These are phyloP conservation scores for Saxophila tyrrhenica DNA, from an alignment of 495 filamentous ascomycete species.

Conservation along the genomic window DNA sequence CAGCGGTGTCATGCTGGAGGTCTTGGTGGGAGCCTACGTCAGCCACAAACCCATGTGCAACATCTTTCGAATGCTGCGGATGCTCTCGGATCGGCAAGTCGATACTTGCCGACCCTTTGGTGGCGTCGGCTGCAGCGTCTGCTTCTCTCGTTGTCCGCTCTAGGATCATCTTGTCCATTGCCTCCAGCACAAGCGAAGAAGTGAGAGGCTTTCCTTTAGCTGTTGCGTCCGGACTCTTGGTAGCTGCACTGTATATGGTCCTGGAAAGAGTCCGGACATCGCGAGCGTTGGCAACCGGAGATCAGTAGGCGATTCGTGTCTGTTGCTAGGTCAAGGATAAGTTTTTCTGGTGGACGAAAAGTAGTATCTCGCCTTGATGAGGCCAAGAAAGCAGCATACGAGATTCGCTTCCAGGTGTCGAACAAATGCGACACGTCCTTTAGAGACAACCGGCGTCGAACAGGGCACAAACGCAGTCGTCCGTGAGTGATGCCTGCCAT, in stretches of 20 bases:
- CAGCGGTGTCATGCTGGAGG: not conserved
- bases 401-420: too few species aligned
- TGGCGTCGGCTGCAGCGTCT: not conserved
- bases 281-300: slow-evolving; percentile 60
- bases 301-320: too few species aligned
- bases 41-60: not conserved
- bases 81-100: not conserved
- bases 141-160: slow-evolving; percentile 17
- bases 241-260: slow-evolving; percentile 36
- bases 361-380: too few species aligned
- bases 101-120: not conserved
- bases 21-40: not conserved
- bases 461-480: too few species aligned
- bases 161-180: slow-evolving; percentile 21
- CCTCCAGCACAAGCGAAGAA: slow-evolving; percentile 2
- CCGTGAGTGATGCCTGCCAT: too few species aligned
- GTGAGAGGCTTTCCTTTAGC: slow-evolving; percentile 6
- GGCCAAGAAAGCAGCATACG: too few species aligned
- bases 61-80: not conserved
- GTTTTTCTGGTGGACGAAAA: too few species aligned
- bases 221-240: slow-evolving; percentile 21
- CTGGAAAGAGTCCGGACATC: slow-evolving; percentile 51
- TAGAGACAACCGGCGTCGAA: too few species aligned
- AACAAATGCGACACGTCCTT: too few species aligned
- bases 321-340: too few species aligned